phyloP scores from a whole-genome alignment of 2,329 filamentous ascomycete species.

The Apiospora aurea region DNA sequence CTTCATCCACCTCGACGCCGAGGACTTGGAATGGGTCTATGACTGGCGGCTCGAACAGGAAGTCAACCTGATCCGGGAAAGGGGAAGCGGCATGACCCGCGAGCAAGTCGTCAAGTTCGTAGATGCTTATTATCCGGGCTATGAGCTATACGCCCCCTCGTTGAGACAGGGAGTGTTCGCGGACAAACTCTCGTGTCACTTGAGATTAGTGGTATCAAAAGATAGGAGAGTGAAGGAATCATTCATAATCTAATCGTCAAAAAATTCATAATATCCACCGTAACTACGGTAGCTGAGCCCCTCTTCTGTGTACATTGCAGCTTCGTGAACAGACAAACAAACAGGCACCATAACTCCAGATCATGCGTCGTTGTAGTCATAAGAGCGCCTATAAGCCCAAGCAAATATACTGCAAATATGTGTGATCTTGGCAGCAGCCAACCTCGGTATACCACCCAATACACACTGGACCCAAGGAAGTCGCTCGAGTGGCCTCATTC shows the following conservation, averaged over 20 bases:
- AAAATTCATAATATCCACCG: not conserved
- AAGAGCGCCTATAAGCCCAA: slow-evolving; percentile 8
- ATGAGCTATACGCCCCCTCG: slow-evolving; percentile 71
- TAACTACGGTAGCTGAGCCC: slow-evolving; percentile 1
- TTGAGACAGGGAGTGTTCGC: slow-evolving; percentile 64
- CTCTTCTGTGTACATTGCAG: slow-evolving; percentile 15
- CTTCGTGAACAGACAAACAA: not conserved
- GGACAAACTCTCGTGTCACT: slow-evolving; percentile 58
- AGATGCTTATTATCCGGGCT: slow-evolving; percentile 73
- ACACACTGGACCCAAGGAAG: not conserved
- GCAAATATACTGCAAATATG: slow-evolving; percentile 2
- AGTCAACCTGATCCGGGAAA: slow-evolving; percentile 67
- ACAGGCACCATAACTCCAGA: slow-evolving; percentile 25
- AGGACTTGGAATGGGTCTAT: slow-evolving; percentile 79
- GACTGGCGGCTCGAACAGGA: slow-evolving; percentile 87
- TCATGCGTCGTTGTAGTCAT: slow-evolving; percentile 25
- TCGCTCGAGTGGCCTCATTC: slow-evolving; percentile 21
- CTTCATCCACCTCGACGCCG: slow-evolving; percentile 71
- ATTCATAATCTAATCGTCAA: slow-evolving; percentile 52
- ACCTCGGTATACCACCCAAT: not conserved
- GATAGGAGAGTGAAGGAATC: slow-evolving; percentile 67
- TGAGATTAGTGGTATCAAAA: slow-evolving; percentile 67
- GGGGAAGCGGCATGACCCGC: slow-evolving; percentile 81
- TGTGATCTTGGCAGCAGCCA: not conserved
- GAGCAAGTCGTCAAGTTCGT: slow-evolving; percentile 80